Evolutionary conservation across 2,329 filamentous ascomycete genomes (phyloP).

Genomic region (Botrytis galanthina): DNA sequence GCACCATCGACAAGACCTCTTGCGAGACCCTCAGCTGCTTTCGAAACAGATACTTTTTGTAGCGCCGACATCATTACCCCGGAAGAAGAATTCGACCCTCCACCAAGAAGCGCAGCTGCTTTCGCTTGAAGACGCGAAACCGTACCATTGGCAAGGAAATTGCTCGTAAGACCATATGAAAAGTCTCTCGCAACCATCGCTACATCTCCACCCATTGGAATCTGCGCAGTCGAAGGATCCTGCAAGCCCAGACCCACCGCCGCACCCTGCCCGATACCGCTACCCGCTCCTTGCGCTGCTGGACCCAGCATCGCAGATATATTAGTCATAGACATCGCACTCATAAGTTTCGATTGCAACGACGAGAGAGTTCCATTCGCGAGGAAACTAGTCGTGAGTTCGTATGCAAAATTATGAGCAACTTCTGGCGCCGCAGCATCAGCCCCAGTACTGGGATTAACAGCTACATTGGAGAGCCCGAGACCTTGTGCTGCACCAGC

Average conservation of each 20-base stretch:
- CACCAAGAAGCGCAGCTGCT: conserved; percentile 10
- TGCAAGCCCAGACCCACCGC: conserved; percentile 17
- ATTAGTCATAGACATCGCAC: background rate
- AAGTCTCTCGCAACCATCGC: conserved; percentile 15
- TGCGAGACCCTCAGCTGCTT: conserved; percentile 14
- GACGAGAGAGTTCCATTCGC: conserved; percentile 5
- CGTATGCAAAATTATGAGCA: conserved; percentile 14
- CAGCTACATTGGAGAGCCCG: background rate
- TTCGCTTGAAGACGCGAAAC: conserved; percentile 8
- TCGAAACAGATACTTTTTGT: conserved; percentile 7
- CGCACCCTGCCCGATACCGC: conserved; percentile 15
- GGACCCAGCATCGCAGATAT: conserved; percentile 9
- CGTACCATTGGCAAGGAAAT: conserved; percentile 16
- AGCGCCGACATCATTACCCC: conserved; percentile 3
- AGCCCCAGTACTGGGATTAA: background rate
- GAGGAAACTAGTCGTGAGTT: conserved; percentile 15
- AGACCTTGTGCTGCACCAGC: conserved; percentile 11
- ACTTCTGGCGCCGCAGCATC: conserved; percentile 3
- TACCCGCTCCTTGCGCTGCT: conserved; percentile 8
- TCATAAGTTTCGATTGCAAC: conserved; percentile 11
- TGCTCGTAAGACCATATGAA: conserved; percentile 11
- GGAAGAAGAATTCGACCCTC: conserved; percentile 1
- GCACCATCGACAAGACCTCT: conserved; percentile 19
- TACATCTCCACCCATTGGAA: conserved; percentile 4
- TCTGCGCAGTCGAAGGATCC: conserved; percentile 3